phyloP scores from a whole-genome alignment of 305 asterid species.

The Solanum chacoense region DNA sequence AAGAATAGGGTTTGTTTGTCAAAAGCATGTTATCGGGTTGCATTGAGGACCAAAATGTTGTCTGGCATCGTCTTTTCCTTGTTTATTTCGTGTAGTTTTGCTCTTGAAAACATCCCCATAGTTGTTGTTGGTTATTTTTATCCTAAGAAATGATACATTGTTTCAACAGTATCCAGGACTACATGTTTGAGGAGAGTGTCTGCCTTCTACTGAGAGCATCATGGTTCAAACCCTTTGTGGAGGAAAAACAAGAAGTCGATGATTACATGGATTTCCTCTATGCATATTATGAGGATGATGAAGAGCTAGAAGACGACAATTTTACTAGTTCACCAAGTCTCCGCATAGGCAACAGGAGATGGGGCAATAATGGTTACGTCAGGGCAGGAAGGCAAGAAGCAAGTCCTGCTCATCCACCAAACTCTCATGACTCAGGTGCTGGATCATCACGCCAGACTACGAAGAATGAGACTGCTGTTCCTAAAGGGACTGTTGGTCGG shows the following conservation, averaged over 20 bases:
- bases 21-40: not conserved
- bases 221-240: constrained; percentile 68
- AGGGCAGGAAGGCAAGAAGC: constrained; percentile 80
- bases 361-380: constrained; percentile 81
- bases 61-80: not conserved
- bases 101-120: not conserved
- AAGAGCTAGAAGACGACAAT: constrained; percentile 36
- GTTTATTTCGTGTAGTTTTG: not conserved
- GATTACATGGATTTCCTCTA: constrained; percentile 29
- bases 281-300: constrained; percentile 43
- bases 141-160: not conserved
- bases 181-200: constrained; percentile 86
- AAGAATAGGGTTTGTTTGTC: not conserved
- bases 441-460: constrained; percentile 58
- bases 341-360: constrained; percentile 61
- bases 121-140: not conserved
- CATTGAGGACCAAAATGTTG: not conserved
- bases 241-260: constrained; percentile 35
- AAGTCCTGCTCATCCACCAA: constrained; percentile 30
- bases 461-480: constrained; percentile 32
- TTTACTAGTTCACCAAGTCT: constrained; percentile 35
- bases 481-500: constrained; percentile 47
- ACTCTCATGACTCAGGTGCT: constrained; percentile 22
- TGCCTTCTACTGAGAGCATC: constrained; percentile 85
- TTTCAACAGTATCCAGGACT: constrained; percentile 55